Base-by-base conservation (phyloP, 2,329 filamentous ascomycete species). In the Scedosporium boydii region DNA sequence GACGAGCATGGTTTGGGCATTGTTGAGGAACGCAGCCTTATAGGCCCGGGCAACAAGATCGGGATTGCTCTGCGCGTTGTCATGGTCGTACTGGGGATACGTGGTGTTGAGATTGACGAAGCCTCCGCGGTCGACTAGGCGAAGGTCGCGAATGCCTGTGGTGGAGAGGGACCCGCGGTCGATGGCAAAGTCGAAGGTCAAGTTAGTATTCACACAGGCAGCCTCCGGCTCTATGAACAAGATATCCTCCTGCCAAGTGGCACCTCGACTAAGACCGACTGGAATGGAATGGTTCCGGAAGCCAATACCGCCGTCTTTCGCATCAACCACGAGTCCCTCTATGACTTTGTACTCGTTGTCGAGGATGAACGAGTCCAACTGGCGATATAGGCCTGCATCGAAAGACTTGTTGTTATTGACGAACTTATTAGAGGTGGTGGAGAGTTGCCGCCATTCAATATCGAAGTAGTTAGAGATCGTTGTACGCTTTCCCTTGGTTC, bases 191-290 rank as follows among this genome's bases (percentile, higher is more conserved):
- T 79, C 76, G 4, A 81, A 60, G 0, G 77, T 78, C 2, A 76
- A 64, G 63, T 78, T 78, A 1, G 71, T 75, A 59, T 77, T 69
- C 5, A 80, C 75, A 63, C 79, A 81, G 4, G 69, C 66, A 0
- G 76, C 75, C 26, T 77, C 73, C 0, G 79, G 79, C 64, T 79
- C 74, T 10, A 81, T 64, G 65, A 79, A 81, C 0, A 81, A 72
- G 4, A 82, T 57, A 61, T 81, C 78, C 62, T 82, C 79, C 0
- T 70, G 69, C 79, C 79, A 81, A 1, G 67, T 69, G 6, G 70
- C 75, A 0, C 78, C 78, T 48, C 70, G 71, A 1, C 64, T 29
- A 1, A 72, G 64, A 0, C 66, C 67, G 0, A 65, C 51, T 1
- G 78, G 78, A 0, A 72, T 63, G 0, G 73, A 78, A 63, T 80